Percentiles rank a stretch among this genome's conserved stretches.
Conservation (phyloP, 2,329 filamentous ascomycete genomes). For the Neonectria faginata region DNA sequence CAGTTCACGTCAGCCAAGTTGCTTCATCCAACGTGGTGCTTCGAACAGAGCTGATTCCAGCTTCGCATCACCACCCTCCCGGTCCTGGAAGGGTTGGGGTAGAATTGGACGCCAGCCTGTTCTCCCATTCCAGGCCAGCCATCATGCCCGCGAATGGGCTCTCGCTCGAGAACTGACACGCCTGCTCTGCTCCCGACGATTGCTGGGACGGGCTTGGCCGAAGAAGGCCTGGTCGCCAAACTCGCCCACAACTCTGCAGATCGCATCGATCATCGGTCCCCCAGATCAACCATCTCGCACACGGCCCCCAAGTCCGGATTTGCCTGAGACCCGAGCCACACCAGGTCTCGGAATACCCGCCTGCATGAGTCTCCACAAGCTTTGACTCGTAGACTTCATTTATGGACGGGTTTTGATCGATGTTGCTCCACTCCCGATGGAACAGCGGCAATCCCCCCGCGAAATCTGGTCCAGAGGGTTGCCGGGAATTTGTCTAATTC, state of each 20-base stretch:
- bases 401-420: conserved; percentile 10
- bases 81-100: conserved; percentile 1
- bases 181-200: not conserved
- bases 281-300: conserved; percentile 12
- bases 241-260: not conserved
- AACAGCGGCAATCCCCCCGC: conserved; percentile 5
- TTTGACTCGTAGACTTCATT: conserved; percentile 1
- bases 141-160: not conserved
- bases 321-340: conserved; percentile 11
- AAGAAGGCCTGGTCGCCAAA: not conserved
- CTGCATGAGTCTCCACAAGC: conserved; percentile 15
- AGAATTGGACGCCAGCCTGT: not conserved
- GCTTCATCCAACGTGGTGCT: not conserved
- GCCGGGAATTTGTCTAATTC: not conserved
- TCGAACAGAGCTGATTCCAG: not conserved
- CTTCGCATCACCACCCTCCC: conserved; percentile 11
- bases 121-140: conserved; percentile 5
- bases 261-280: conserved; percentile 12
- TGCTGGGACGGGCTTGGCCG: conserved; percentile 1
- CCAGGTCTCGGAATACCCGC: conserved; percentile 14
- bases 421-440: not conserved
- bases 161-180: not conserved
- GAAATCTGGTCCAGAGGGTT: conserved; percentile 4
- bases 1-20: not conserved
- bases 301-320: conserved; percentile 4